phyloP scores from a whole-genome alignment of 2,329 filamentous ascomycete genomes.

The Diaporthe vaccinii region DNA sequence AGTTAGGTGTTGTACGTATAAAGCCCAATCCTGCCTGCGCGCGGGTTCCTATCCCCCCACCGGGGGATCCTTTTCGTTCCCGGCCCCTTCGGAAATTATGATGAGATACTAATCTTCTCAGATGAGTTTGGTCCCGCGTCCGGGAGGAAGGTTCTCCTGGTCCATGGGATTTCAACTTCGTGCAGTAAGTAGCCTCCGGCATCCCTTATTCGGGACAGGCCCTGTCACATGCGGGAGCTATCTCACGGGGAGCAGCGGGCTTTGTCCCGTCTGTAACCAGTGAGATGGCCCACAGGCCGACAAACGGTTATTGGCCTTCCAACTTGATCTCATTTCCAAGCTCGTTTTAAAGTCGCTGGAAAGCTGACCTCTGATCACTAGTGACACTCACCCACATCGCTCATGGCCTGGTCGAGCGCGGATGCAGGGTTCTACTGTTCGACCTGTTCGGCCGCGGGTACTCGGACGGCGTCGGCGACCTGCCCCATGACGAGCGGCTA shows the following conservation, averaged over 20 bases:
- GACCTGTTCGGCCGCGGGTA: slow-evolving; percentile 85
- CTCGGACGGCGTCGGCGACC: slow-evolving; percentile 73
- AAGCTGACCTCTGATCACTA: background rate
- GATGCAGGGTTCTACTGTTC: slow-evolving; percentile 85
- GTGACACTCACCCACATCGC: slow-evolving; percentile 77
- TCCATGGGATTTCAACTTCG: slow-evolving; percentile 88
- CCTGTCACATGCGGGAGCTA: background rate
- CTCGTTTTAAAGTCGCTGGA: too few relatives aligned
- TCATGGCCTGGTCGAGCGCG: slow-evolving; percentile 68
- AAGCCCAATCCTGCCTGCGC: too few relatives aligned
- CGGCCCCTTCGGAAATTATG: background rate
- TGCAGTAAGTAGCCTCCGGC: slow-evolving; percentile 52
- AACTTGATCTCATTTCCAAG: background rate
- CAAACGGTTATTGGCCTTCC: too few relatives aligned
- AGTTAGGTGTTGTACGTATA: slow-evolving; percentile 20
- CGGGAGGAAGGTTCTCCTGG: slow-evolving; percentile 79
- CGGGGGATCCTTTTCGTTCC: background rate
- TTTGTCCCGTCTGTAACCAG: background rate
- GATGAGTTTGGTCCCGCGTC: slow-evolving; percentile 82
- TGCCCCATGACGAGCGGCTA: slow-evolving; percentile 73
- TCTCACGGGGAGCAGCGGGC: background rate
- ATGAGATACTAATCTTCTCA: background rate
- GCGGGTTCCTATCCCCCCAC: too few relatives aligned
- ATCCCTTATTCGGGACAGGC: background rate
- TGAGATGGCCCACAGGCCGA: too few relatives aligned